Conservation (phyloP, 805 yeast species). For the Brettanomyces custersianus region DNA sequence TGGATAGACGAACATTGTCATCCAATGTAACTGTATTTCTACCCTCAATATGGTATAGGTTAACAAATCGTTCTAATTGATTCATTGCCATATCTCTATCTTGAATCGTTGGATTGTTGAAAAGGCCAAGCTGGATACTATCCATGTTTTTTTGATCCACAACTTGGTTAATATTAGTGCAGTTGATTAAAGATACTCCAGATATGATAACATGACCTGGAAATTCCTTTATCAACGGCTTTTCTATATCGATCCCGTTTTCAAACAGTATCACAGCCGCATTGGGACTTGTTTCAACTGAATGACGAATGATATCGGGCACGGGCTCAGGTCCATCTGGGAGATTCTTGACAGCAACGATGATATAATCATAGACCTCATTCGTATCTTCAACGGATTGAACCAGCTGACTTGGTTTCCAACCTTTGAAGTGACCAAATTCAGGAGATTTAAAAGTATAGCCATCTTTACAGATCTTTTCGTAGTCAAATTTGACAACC, state of each 20-base stretch:
- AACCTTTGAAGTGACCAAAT: constrained; percentile 44
- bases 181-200: constrained; percentile 29
- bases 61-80: constrained; percentile 19
- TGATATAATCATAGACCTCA: constrained; percentile 40
- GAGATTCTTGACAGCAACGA: constrained; percentile 50
- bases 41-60: constrained; percentile 20
- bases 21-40: constrained; percentile 20
- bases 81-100: constrained; percentile 12
- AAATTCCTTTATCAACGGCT: constrained; percentile 24
- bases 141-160: constrained; percentile 26
- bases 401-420: constrained; percentile 44
- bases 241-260: constrained; percentile 32
- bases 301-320: constrained; percentile 33
- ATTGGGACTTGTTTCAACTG: constrained; percentile 17
- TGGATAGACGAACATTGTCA: constrained; percentile 23
- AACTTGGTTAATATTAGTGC: constrained; percentile 17
- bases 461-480: constrained; percentile 41
- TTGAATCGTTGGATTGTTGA: constrained; percentile 20
- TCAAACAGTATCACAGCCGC: constrained; percentile 27
- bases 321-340: constrained; percentile 43
- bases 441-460: constrained; percentile 49
- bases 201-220: constrained; percentile 26
- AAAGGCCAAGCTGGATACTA: constrained; percentile 24
- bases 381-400: constrained; percentile 39
- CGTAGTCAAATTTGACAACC: constrained; percentile 56